These are phyloP conservation scores for Magnusiomyces magnusii DNA, from an alignment of 1,139 yeast species.

Conservation along the genomic window DNA sequence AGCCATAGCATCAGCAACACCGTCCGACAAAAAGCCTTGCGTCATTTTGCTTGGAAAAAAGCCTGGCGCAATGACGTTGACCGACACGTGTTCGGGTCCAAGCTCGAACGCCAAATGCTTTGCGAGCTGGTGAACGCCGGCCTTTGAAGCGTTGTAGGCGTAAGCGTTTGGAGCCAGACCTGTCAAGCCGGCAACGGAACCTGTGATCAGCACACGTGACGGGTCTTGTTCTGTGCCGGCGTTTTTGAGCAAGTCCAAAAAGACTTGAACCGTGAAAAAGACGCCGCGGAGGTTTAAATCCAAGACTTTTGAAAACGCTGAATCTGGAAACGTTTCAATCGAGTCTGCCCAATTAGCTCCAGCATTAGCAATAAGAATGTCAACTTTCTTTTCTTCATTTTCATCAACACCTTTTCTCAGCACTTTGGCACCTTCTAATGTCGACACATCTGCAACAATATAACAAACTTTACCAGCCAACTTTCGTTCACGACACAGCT, in stretches of 20 bases:
- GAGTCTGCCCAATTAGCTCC: slow-evolving; percentile 79
- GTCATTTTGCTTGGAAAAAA: slow-evolving; percentile 77
- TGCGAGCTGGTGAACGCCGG: slow-evolving; percentile 67
- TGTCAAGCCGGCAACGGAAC: slow-evolving; percentile 46
- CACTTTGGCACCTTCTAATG: slow-evolving; percentile 43
- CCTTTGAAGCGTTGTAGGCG: slow-evolving; percentile 70
- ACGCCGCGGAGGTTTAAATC: slow-evolving; percentile 66
- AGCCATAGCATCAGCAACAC: slow-evolving; percentile 42
- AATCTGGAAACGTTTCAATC: slow-evolving; percentile 52
- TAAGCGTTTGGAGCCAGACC: slow-evolving; percentile 54
- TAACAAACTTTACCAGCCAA: slow-evolving; percentile 43
- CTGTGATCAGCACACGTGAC: slow-evolving; percentile 57
- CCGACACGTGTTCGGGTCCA: slow-evolving; percentile 60
- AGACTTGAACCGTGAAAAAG: slow-evolving; percentile 56
- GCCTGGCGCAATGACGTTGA: slow-evolving; percentile 69
- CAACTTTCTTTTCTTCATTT: slow-evolving; percentile 35
- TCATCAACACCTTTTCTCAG: slow-evolving; percentile 25
- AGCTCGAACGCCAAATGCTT: slow-evolving; percentile 55
- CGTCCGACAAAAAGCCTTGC: slow-evolving; percentile 47
- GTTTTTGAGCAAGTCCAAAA: slow-evolving; percentile 48
- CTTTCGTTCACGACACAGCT: slow-evolving; percentile 39
- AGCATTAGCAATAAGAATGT: slow-evolving; percentile 68
- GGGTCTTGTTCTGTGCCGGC: slow-evolving; percentile 57
- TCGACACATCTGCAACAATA: slow-evolving; percentile 55
- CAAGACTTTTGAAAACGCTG: slow-evolving; percentile 57